phyloP scores from a whole-genome alignment of 768 basidiomycete species.

The Astraeus odoratus region DNA sequence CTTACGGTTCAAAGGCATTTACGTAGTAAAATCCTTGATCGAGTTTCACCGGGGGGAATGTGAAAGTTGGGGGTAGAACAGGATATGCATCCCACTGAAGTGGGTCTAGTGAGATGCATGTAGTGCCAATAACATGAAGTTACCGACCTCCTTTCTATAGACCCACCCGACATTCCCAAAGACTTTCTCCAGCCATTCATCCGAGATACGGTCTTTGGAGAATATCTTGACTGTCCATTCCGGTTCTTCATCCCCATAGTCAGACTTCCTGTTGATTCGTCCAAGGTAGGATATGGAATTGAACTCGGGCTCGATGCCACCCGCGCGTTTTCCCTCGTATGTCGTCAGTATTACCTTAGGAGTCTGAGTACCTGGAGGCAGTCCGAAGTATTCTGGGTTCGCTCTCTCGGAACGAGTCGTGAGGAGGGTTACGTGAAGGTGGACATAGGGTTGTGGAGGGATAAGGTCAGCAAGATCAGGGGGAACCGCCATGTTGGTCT shows the following conservation, averaged over 20 bases:
- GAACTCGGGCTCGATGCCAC: slow-evolving; percentile 66
- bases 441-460: slow-evolving; percentile 69
- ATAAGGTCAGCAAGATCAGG: slow-evolving; percentile 43
- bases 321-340: slow-evolving; percentile 47
- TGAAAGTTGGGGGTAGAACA: slow-evolving; percentile 53
- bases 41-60: slow-evolving; percentile 74
- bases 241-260: slow-evolving; percentile 16
- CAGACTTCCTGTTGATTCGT: slow-evolving; percentile 28
- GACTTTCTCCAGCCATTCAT: slow-evolving; percentile 61
- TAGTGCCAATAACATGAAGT: background rate
- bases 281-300: slow-evolving; percentile 83
- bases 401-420: slow-evolving; percentile 63
- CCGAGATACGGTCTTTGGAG: slow-evolving; percentile 54
- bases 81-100: slow-evolving; percentile 80
- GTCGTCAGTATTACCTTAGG: slow-evolving; percentile 73
- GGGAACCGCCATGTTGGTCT: slow-evolving; percentile 50
- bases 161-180: slow-evolving; percentile 81
- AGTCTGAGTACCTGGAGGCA: slow-evolving; percentile 35
- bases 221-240: slow-evolving; percentile 87
- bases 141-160: slow-evolving; percentile 62
- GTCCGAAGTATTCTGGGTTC: slow-evolving; percentile 63
- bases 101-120: slow-evolving; percentile 4
- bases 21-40: slow-evolving; percentile 82
- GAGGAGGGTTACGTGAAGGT: slow-evolving; percentile 83
- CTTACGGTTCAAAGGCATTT: slow-evolving; percentile 86